These are phyloP conservation scores for Scedosporium aurantiacum DNA, from an alignment of 2,329 filamentous ascomycete species.

Conservation along the genomic window DNA sequence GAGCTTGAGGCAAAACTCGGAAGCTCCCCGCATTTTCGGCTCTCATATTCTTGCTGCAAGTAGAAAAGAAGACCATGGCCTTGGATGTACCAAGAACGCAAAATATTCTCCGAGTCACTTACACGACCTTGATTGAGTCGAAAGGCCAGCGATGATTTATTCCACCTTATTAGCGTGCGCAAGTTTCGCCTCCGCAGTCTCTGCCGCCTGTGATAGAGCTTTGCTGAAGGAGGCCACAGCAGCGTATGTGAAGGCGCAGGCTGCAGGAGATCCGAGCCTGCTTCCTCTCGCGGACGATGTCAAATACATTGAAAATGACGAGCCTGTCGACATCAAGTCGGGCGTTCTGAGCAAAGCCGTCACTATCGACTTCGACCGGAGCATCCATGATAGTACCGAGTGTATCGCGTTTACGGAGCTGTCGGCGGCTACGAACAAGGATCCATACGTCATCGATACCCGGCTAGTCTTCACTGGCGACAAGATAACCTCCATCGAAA, in stretches of 20 bases:
- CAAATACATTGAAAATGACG: slow-evolving; percentile 23
- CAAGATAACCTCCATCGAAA: slow-evolving; percentile 14
- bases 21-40: neutral
- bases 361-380: slow-evolving; percentile 24
- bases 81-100: neutral
- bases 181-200: neutral
- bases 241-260: slow-evolving; percentile 15
- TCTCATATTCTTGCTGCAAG: neutral
- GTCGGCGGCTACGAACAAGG: slow-evolving; percentile 13
- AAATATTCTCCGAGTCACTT: neutral
- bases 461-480: slow-evolving; percentile 19
- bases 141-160: neutral
- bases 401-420: slow-evolving; percentile 26
- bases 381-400: slow-evolving; percentile 21
- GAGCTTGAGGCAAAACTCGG: neutral
- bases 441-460: slow-evolving; percentile 26
- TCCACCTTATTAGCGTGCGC: neutral
- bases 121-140: neutral
- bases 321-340: slow-evolving; percentile 16
- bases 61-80: neutral
- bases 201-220: neutral
- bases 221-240: neutral
- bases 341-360: slow-evolving; percentile 21
- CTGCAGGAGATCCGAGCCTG: slow-evolving; percentile 11
- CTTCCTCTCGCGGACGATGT: slow-evolving; percentile 6